Conservation (phyloP, 1,284 basidiomycete genomes). For the Cryptococcus wingfieldii region DNA sequence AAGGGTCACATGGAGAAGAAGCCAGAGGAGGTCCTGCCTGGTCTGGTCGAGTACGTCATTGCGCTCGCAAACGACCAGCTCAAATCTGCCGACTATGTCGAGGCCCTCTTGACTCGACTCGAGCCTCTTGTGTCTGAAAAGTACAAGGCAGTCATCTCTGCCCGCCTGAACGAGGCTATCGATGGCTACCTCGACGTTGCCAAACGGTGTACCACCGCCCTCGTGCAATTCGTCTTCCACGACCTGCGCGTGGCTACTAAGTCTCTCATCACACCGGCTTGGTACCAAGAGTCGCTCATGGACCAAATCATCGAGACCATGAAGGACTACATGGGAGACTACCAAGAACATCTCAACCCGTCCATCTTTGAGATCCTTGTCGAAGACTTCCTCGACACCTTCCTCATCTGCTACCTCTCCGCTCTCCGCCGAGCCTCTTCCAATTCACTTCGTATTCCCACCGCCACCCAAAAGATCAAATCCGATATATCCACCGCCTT, state of each 20-base stretch:
- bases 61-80: conserved; percentile 99
- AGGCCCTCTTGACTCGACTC: conserved; percentile 75
- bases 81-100: conserved; percentile 90
- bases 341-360: conserved; percentile 83
- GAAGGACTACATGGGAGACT: conserved; percentile 91
- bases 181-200: conserved; percentile 98
- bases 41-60: conserved; percentile 92
- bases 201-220: conserved; percentile 89
- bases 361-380: conserved; percentile 86
- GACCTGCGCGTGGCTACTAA: conserved; percentile 87
- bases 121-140: conserved; percentile 91
- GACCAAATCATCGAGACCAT: conserved; percentile 92
- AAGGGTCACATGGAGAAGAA: conserved; percentile 77
- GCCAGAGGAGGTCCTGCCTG: conserved; percentile 80
- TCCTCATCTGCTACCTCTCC: conserved; percentile 86
- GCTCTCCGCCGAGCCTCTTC: conserved; percentile 72
- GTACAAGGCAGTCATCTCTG: conserved; percentile 77
- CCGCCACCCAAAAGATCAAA: conserved; percentile 73
- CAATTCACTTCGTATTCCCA: conserved; percentile 76
- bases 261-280: conserved; percentile 71
- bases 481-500: conserved; percentile 74
- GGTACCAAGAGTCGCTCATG: conserved; percentile 60
- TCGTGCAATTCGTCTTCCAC: conserved; percentile 93
- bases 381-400: conserved; percentile 88
- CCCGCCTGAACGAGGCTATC: conserved; percentile 89